These are phyloP conservation scores for Phytopythium kandeliae DNA, from an alignment of 352 stramenopile species.

Conservation along the genomic window DNA sequence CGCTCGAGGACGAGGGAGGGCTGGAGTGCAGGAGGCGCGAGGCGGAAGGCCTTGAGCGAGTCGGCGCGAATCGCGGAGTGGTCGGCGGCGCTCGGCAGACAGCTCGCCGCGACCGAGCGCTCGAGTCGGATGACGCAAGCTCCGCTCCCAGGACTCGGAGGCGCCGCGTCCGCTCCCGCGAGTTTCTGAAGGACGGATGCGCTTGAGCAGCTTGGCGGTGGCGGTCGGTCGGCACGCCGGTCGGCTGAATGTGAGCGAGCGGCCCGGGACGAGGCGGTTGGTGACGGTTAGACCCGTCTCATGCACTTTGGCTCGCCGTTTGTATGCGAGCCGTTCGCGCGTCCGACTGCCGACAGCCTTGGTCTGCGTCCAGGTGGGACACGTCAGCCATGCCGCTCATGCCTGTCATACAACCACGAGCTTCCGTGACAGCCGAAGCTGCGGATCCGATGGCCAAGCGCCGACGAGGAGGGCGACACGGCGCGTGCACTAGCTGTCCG, in stretches of 20 bases:
- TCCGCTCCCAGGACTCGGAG: not conserved
- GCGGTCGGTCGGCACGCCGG: not conserved
- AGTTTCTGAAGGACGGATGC: constrained; percentile 1
- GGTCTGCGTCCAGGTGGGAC: constrained; percentile 2
- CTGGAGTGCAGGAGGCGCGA: too few relatives aligned
- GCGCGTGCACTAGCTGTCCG: too few relatives aligned
- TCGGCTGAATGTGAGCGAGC: constrained; percentile 3
- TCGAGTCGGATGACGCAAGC: not conserved
- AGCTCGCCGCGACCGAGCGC: not conserved
- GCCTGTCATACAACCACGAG: too few relatives aligned
- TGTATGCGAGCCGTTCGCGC: not conserved
- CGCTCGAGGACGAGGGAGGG: not conserved
- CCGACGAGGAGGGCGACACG: too few relatives aligned
- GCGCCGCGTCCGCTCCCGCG: not conserved
- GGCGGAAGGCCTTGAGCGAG: not conserved
- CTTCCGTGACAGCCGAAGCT: too few relatives aligned
- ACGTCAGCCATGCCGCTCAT: not conserved
- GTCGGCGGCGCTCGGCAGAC: not conserved
- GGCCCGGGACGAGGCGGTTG: not conserved
- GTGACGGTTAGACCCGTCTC: constrained; percentile 2
- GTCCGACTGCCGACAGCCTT: constrained; percentile 1
- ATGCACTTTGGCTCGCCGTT: not conserved
- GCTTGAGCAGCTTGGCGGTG: not conserved
- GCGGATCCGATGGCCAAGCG: too few relatives aligned
- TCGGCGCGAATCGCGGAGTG: not conserved